Conservation (phyloP, 805 yeast species). For the Ogataea wickerhamii region DNA sequence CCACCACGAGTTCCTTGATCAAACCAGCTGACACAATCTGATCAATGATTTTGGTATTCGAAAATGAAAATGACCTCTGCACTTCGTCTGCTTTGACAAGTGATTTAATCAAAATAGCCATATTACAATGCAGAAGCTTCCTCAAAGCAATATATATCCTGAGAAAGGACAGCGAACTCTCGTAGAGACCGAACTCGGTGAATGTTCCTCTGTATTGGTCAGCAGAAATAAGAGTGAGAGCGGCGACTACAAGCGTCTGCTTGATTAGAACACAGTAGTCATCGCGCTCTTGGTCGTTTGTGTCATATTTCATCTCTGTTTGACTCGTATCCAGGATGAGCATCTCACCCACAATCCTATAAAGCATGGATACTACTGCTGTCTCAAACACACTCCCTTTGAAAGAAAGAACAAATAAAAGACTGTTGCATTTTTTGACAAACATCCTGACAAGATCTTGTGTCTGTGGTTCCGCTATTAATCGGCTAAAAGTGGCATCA, state of each 20-base stretch:
- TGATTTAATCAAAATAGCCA: constrained; percentile 20
- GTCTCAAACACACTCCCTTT: constrained; percentile 25
- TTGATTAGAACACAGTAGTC: constrained; percentile 20
- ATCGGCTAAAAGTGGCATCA: constrained; percentile 13
- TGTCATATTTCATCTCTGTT: constrained; percentile 1
- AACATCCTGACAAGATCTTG: constrained; percentile 26
- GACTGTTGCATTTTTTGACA: constrained; percentile 18
- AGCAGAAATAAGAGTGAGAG: constrained; percentile 26
- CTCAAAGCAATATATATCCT: constrained; percentile 26
- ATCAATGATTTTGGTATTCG: constrained; percentile 15
- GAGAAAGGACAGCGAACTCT: constrained; percentile 22
- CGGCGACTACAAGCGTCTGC: constrained; percentile 24
- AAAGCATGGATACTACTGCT: constrained; percentile 23
- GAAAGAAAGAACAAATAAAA: constrained; percentile 18
- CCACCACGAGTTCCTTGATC: constrained; percentile 25
- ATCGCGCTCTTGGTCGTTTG: constrained; percentile 11
- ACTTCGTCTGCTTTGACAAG: constrained; percentile 14
- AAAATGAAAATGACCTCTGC: constrained; percentile 6
- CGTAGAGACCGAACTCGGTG: constrained; percentile 26
- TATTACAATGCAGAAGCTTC: constrained; percentile 22
- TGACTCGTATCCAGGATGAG: constrained; percentile 7
- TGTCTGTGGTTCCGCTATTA: constrained; percentile 17
- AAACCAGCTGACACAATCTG: constrained; percentile 21
- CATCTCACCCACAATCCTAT: constrained; percentile 26
- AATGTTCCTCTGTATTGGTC: constrained; percentile 24